phyloP scores from a whole-genome alignment of 2,329 filamentous ascomycete genomes.

The Paecilomyces dactylethromorphus region DNA sequence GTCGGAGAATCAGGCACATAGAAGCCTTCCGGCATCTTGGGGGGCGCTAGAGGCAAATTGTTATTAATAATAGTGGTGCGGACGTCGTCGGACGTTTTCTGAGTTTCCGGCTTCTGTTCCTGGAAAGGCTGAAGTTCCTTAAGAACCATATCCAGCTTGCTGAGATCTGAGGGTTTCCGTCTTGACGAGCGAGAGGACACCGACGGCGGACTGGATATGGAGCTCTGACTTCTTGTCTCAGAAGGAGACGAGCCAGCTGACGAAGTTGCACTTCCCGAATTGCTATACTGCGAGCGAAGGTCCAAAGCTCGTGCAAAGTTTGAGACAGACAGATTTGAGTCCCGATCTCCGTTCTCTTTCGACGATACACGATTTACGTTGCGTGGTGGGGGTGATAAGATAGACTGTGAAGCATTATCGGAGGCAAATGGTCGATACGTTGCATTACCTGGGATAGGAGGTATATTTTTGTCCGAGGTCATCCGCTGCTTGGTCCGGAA shows the following conservation, averaged over 20 bases:
- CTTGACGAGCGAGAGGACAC: conserved; percentile 22
- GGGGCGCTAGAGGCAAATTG: conserved; percentile 19
- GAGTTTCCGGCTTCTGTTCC: conserved; percentile 1
- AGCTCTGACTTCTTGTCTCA: conserved; percentile 55
- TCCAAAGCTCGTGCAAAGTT: conserved; percentile 34
- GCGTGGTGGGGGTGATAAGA: background rate
- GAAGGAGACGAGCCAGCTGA: conserved; percentile 59
- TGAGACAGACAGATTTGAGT: conserved; percentile 26
- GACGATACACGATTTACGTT: background rate
- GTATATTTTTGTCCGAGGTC: background rate
- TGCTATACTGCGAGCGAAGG: conserved; percentile 57
- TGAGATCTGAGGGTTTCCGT: conserved; percentile 24
- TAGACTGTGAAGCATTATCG: background rate
- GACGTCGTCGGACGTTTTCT: conserved; percentile 26
- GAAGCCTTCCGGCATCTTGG: conserved; percentile 21
- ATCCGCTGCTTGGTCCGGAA: conserved; percentile 3
- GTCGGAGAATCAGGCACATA: conserved; percentile 41
- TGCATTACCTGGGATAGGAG: background rate
- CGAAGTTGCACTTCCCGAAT: conserved; percentile 57
- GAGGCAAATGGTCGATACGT: background rate
- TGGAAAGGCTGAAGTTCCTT: conserved; percentile 43
- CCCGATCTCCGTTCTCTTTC: background rate
- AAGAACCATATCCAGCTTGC: conserved; percentile 48
- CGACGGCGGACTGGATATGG: conserved; percentile 53
- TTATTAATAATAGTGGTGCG: background rate